These are phyloP conservation scores for Sisymbrium irio DNA, from an alignment of 345 rosid genomes.

Conservation along the genomic window DNA sequence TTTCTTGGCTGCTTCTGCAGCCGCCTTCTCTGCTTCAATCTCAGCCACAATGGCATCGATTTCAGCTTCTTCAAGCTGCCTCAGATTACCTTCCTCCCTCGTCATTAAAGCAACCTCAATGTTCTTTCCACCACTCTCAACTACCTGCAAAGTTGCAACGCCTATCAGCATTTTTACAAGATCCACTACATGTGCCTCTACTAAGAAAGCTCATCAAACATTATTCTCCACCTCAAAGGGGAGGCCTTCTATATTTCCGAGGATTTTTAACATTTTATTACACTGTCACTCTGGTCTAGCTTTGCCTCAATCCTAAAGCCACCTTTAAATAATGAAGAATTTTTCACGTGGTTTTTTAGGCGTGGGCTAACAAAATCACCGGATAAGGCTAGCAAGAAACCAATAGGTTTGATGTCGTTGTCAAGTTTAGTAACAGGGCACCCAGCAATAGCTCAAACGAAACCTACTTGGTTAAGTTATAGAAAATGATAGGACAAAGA, in stretches of 20 bases:
- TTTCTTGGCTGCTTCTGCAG: slow-evolving; percentile 95
- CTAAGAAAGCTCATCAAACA: slow-evolving; percentile 5
- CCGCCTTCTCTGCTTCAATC: slow-evolving; percentile 96
- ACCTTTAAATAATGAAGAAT: neutral
- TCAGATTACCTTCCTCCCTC: slow-evolving; percentile 55
- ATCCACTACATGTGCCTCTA: neutral
- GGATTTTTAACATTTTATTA: neutral
- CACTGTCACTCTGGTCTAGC: neutral
- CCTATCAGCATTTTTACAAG: neutral
- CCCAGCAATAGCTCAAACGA: neutral
- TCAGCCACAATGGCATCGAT: slow-evolving; percentile 86
- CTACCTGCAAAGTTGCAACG: slow-evolving; percentile 53
- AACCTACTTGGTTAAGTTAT: neutral
- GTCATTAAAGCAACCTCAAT: slow-evolving; percentile 96
- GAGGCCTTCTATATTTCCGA: neutral
- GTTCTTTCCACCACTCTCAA: slow-evolving; percentile 98
- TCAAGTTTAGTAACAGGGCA: neutral
- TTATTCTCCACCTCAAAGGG: neutral
- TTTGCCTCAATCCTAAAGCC: neutral
- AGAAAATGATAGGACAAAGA: neutral
- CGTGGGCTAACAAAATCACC: neutral
- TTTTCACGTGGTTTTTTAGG: neutral
- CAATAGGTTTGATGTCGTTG: neutral
- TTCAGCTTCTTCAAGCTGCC: slow-evolving; percentile 87
- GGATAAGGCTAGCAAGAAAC: neutral